phyloP scores from a whole-genome alignment of 495 filamentous ascomycete genomes.

The Penicillium macrosclerotiorum region DNA sequence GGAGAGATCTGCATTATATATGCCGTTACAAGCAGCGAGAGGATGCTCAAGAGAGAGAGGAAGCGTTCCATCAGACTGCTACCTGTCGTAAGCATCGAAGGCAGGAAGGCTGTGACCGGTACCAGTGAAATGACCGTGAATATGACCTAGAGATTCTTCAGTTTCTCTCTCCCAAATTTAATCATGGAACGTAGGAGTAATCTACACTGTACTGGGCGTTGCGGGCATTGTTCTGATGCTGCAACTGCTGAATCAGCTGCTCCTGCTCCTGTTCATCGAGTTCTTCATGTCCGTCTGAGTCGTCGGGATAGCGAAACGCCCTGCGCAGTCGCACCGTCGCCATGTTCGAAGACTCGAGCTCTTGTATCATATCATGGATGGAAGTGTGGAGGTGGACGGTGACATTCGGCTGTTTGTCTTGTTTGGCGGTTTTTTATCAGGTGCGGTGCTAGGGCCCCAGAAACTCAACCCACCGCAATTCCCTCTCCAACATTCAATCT shows the following conservation, averaged over 20 bases:
- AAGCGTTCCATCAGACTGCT: constrained; percentile 24
- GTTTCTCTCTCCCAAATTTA: background rate
- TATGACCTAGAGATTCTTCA: constrained; percentile 34
- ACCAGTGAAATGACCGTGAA: constrained; percentile 59
- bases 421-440: constrained; percentile 26
- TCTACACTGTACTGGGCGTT: constrained; percentile 60
- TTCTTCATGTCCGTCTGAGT: constrained; percentile 50
- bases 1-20: constrained; percentile 45
- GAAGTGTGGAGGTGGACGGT: too few species aligned
- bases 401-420: constrained; percentile 31
- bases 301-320: constrained; percentile 61
- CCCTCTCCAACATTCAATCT: background rate
- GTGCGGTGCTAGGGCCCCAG: too few species aligned
- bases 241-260: constrained; percentile 57
- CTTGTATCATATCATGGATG: too few species aligned
- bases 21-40: constrained; percentile 59
- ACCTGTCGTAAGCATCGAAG: constrained; percentile 42
- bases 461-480: background rate
- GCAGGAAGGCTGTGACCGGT: constrained; percentile 50
- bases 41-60: constrained; percentile 54
- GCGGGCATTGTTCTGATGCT: constrained; percentile 52
- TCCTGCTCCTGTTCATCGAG: constrained; percentile 78
- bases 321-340: constrained; percentile 55
- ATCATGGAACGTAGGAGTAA: too few species aligned
- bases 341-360: too few species aligned